Conservation (phyloP, 1,284 basidiomycete genomes). For the Macrocystidia cucumis region DNA sequence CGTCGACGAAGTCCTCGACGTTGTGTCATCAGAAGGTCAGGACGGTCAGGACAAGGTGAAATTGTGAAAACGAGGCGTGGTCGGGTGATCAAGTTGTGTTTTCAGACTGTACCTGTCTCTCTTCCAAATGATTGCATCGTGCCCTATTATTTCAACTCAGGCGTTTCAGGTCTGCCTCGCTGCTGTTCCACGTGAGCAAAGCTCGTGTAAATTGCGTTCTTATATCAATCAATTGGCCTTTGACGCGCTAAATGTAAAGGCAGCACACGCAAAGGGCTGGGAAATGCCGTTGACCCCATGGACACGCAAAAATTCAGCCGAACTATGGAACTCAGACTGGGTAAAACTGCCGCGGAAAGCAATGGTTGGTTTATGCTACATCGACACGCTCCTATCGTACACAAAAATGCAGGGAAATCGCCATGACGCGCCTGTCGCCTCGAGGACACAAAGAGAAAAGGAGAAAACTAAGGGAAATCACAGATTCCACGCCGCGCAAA, state of each 20-base stretch:
- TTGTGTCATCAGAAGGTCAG: slow-evolving; percentile 44
- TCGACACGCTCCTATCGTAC: background rate
- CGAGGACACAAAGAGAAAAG: no score
- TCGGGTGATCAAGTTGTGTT: slow-evolving; percentile 25
- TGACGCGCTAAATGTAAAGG: no score
- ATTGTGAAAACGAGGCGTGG: slow-evolving; percentile 40
- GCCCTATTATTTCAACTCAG: slow-evolving; percentile 22
- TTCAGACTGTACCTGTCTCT: slow-evolving; percentile 19
- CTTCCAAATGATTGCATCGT: slow-evolving; percentile 23
- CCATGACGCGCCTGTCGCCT: no score
- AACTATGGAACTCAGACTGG: no score
- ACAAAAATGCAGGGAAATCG: background rate
- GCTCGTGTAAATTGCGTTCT: slow-evolving; percentile 15
- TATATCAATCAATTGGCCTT: background rate
- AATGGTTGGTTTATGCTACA: no score
- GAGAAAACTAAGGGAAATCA: slow-evolving; percentile 29
- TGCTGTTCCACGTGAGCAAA: slow-evolving; percentile 22
- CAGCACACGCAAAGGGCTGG: background rate
- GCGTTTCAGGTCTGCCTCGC: slow-evolving; percentile 13
- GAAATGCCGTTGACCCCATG: no score
- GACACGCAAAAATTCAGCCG: no score
- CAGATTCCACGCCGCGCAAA: slow-evolving; percentile 61
- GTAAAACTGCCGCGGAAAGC: no score
- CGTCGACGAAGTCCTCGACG: slow-evolving; percentile 77
- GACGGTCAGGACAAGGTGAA: slow-evolving; percentile 41